A percentile compares a stretch with the other conserved stretches of the same genome.
These are phyloP conservation scores for Anthoceros angustus DNA, from an alignment of 225 moss, liverwort and hornwort genomes.

Conservation along the genomic window DNA sequence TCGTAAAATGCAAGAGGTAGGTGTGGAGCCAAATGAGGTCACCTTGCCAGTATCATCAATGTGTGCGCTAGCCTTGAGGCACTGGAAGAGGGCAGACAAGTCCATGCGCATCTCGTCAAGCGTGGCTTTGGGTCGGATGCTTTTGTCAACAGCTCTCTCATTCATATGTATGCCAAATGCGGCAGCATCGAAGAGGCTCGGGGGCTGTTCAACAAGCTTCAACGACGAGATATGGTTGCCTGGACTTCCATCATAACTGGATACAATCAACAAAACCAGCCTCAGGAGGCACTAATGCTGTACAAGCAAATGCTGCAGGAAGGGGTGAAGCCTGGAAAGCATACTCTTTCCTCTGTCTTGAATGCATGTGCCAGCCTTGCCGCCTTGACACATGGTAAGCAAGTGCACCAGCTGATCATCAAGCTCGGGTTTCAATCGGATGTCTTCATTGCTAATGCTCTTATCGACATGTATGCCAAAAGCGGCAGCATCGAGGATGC, in stretches of 20 bases:
- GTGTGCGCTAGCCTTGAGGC: neutral
- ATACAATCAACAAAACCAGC: neutral
- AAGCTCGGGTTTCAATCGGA: too few relatives aligned
- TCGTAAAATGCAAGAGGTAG: neutral
- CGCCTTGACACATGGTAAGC: neutral
- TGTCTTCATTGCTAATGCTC: too few relatives aligned
- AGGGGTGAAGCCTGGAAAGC: neutral
- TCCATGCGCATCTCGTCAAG: constrained; percentile 3
- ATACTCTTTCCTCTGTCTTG: neutral
- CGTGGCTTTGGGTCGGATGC: constrained; percentile 3
- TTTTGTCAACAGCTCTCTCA: neutral
- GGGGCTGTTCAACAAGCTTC: neutral
- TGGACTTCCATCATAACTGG: neutral
- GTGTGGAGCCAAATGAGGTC: constrained; percentile 2
- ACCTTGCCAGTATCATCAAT: constrained; percentile 4
- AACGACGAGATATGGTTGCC: neutral
- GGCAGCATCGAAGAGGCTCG: neutral
- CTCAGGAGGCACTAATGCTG: neutral
- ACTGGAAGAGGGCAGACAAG: neutral
- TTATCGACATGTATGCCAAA: too few relatives aligned
- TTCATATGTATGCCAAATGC: neutral
- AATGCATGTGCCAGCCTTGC: neutral
- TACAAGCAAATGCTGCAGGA: neutral
- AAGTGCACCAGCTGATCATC: neutral
- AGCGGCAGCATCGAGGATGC: neutral